Base-by-base conservation (phyloP, 139 green algal species). In the Chlamydomonas sp. region DNA sequence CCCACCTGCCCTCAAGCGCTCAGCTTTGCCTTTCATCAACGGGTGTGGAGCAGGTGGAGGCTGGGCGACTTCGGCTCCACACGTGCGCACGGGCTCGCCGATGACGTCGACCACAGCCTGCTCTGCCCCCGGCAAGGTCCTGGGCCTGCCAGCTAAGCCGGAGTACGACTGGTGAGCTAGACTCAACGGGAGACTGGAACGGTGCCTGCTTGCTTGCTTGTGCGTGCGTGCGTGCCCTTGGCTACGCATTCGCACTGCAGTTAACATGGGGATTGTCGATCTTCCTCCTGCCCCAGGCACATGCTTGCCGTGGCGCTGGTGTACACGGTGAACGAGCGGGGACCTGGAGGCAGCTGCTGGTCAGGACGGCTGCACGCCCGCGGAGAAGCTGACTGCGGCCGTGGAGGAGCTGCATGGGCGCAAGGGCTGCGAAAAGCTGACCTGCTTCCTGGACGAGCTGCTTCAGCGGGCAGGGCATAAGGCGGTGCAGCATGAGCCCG, bases 231-330 rank as follows among this genome's bases (percentile, higher is more conserved):
- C 73, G 31, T 61, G 3, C n/a, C n/a, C n/a, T n/a, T n/a, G n/a
- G n/a, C n/a, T n/a, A n/a, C n/a, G n/a, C n/a, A n/a, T n/a, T n/a
- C n/a, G n/a, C n/a, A n/a, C n/a, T n/a, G n/a, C n/a, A n/a, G n/a
- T n/a, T n/a, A n/a, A n/a, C n/a, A n/a, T n/a, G n/a, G n/a, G n/a
- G n/a, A n/a, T 12, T 60, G n/a, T 61, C 72, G 5, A 4, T 61
- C 9, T 5, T 61, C 72, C 31, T 59, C 77, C 60, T 8, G 2
- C 17, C 5, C 60, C 60, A 86, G 81, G 81, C 60, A 86, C 81
- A 86, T 86, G 81, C 81, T 86, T 58, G 81, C 71, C n/a, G 81
- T 86, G 71, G 15, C 59, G n/a, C 18, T 86, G 17, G 71, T 86
- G 67, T 79, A 17, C 81, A 59, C 73, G 71, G 49, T 86, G 71